phyloP scores from a whole-genome alignment of 805 yeast genomes.

The Nakazawaea ambrosiae region DNA sequence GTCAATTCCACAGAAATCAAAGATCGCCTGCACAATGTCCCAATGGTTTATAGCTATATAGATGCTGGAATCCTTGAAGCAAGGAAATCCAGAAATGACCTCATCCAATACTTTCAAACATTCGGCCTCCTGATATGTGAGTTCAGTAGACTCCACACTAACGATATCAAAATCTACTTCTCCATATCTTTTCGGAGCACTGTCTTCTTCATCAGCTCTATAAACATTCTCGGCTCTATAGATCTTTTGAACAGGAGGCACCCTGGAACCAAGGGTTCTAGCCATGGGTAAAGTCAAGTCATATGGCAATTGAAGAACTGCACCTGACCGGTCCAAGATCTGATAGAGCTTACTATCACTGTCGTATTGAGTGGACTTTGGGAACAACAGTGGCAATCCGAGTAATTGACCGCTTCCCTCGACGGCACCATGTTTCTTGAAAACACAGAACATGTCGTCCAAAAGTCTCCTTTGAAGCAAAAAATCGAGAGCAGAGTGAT shows the following conservation, averaged over 20 bases:
- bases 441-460: constrained; percentile 53
- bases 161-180: constrained; percentile 86
- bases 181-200: constrained; percentile 69
- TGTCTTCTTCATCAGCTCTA: constrained; percentile 57
- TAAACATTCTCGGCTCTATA: constrained; percentile 78
- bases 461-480: constrained; percentile 55
- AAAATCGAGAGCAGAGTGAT: constrained; percentile 34
- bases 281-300: constrained; percentile 91
- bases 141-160: constrained; percentile 31
- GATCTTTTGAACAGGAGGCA: constrained; percentile 46
- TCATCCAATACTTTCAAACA: constrained; percentile 78
- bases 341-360: constrained; percentile 65
- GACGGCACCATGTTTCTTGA: constrained; percentile 80
- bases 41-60: constrained; percentile 70
- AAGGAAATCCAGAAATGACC: constrained; percentile 57
- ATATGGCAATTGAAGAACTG: constrained; percentile 81
- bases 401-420: constrained; percentile 41
- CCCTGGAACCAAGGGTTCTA: constrained; percentile 62
- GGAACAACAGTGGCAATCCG: constrained; percentile 63
- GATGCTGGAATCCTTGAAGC: constrained; percentile 50
- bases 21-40: constrained; percentile 66
- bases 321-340: constrained; percentile 78
- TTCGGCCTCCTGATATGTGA: constrained; percentile 76
- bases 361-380: constrained; percentile 67
- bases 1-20: constrained; percentile 77